Conservation (phyloP, 2,329 filamentous ascomycete species). For the Sporothrix schenckii region DNA sequence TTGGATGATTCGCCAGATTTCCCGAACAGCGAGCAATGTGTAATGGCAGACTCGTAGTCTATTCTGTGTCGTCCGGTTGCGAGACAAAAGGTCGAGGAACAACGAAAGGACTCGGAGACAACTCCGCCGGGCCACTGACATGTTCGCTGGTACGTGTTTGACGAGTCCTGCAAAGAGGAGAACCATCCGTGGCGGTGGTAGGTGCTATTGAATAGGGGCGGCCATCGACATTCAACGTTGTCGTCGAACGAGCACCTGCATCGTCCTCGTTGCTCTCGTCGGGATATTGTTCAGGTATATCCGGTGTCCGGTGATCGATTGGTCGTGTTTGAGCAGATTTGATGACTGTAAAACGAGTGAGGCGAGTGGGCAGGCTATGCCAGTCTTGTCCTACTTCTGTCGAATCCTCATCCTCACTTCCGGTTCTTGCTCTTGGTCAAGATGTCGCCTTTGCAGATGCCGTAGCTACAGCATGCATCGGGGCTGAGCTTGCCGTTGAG, state of each 20-base stretch:
- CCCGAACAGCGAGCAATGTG: no score
- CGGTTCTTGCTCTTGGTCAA: slow-evolving; percentile 43
- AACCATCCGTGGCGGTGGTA: no score
- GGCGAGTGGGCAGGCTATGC: neutral
- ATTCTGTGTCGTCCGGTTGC: neutral
- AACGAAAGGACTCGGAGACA: no score
- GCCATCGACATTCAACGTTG: no score
- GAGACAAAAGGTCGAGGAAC: neutral
- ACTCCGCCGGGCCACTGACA: no score
- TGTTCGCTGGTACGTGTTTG: no score
- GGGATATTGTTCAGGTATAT: neutral
- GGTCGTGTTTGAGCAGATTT: neutral
- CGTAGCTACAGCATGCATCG: slow-evolving; percentile 59
- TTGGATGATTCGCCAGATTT: no score
- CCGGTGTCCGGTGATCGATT: neutral
- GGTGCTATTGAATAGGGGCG: no score
- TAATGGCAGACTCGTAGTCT: neutral
- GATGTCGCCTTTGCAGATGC: slow-evolving; percentile 55
- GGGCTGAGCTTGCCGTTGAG: slow-evolving; percentile 52
- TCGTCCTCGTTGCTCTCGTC: neutral
- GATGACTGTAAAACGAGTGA: neutral
- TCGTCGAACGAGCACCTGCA: no score
- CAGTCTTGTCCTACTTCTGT: neutral
- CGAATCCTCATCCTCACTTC: neutral
- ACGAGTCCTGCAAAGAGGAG: no score